Evolutionary conservation across 768 basidiomycete species (phyloP), one percentile per base, ranked within the genome.

Genomic region (Dictyophora rubrovolvata): DNA sequence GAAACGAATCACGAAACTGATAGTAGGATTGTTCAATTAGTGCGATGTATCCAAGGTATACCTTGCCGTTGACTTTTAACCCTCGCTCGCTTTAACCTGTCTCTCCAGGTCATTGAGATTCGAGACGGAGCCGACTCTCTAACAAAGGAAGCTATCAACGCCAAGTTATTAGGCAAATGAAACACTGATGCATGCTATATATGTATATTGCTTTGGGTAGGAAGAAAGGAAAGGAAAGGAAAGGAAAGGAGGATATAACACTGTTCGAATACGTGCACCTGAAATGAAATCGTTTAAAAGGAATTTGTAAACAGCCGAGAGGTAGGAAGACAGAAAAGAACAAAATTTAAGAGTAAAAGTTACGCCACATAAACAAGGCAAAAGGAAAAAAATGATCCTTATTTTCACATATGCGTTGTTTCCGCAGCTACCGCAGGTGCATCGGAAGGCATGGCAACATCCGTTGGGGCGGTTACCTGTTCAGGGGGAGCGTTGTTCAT

Each of bases 121-220:
- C 72, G 84, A 23, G 93, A 95, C 57, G 91, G 89, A 0, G 78
- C 85, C 2, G 93, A 94, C 63, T 78, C 81, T 48, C 74, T 96
- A 28, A 93, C 91, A 20, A 85, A 83, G 66, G 81, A 86, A 36
- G 69, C 65, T 9, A 77, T 96, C 48, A 83, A 94, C 63, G 70
- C 80, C 10, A 81, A 82, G 60, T 72, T 93, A 35, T 62, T 68
- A 17, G n/a, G 42, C n/a, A 42, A 42, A 12, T 42, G 42, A 42
- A 42, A 12, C 14, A 42, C n/a, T 48, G 11, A 42, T 59, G 42
- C n/a, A 42, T 42, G n/a, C 12, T 42, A 42, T 14, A 4, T 14
- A n/a, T 37, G 8, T 42, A 42, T 42, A 42, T 42, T 42, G 42
- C n/a, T 42, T 42, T 42, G 42, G 10, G n/a, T 12, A 42, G 10